Conservation (phyloP, 1,284 basidiomycete species). For the Ceraceosorus guamensis region DNA sequence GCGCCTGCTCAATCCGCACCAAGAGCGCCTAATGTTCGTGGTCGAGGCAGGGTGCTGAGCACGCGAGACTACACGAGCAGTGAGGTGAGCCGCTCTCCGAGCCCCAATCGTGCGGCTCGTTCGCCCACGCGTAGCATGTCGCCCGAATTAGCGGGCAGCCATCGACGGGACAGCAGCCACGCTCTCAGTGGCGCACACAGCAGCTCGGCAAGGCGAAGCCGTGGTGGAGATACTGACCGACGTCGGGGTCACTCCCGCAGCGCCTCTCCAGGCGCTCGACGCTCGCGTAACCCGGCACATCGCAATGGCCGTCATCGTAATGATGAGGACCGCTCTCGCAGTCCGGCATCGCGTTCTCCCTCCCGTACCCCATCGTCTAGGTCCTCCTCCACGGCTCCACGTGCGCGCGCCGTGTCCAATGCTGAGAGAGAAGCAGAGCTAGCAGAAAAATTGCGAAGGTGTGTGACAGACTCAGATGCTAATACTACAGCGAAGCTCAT, state of each 20-base stretch:
- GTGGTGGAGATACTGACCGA: background rate
- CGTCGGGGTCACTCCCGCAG: background rate
- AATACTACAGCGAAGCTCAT: background rate
- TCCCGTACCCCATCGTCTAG: background rate
- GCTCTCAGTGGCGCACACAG: background rate
- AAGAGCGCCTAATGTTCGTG: background rate
- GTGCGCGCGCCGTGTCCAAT: background rate
- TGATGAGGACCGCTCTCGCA: background rate
- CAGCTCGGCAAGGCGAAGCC: background rate
- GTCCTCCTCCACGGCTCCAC: conserved; percentile 4
- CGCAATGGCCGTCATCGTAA: background rate
- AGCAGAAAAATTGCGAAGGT: conserved; percentile 39
- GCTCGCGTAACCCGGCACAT: background rate
- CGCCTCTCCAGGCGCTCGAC: background rate
- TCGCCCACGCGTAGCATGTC: background rate
- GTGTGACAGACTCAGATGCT: conserved; percentile 19
- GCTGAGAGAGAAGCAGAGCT: conserved; percentile 37
- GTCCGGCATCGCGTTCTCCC: conserved; percentile 2
- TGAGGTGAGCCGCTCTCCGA: background rate
- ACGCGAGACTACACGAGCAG: background rate
- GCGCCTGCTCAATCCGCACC: background rate
- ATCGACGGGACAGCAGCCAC: too few species aligned
- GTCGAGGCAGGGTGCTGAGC: background rate
- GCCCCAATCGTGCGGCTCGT: background rate
- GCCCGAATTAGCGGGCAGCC: too few species aligned